Base-by-base conservation (phyloP, 2,329 filamentous ascomycete genomes). In the Fusarium sp. region DNA sequence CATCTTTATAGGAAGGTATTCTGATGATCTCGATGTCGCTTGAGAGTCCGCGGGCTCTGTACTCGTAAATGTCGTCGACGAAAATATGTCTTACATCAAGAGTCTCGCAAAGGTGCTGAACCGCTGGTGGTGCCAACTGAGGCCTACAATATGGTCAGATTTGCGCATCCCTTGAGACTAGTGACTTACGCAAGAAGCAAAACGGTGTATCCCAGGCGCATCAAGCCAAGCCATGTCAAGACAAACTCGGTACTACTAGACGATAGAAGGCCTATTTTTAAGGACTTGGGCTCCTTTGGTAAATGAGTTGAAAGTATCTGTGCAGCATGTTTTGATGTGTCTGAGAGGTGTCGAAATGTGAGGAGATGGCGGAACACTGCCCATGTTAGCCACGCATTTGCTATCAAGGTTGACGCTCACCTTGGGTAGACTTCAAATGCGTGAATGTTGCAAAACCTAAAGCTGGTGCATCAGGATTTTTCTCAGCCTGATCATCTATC, bases 161-260 rank as follows among this genome's bases (percentile, higher is more conserved):
- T 26, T 38, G 26, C 26, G 9, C 5, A 26, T 18, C 33, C 3
- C 4, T 10, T 5, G 1, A 18, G 36, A 9, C 0, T 3, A 4
- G 0, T 1, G 9, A 73, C 82, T 75, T 76, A 87, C 81, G 90
- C 89, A 41, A 92, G 83, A 10, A 92, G 79, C 22, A 92, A 78
- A 5, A 89, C 87, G 0, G 86, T 82, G 71, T 84, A 83, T 0
- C 90, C 90, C 45, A 89, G 75, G 15, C 85, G 82, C 77, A 91
- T 87, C 44, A 92, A 80, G 0, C 85, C 90, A 5, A 92, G 81
- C 89, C 89, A 92, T 1, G 85, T 85, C 56, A 91, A 83, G 0
- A 91, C 80, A 61, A 92, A 91, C 15, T 88, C 84, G 1, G 86
- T 77, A 1, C 86, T 88, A 73, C 89, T 92, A 0, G 86, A 83